Evolutionary conservation across 192 early-diverging fungal genomes (phyloP).

Genomic region (Coemansia furcata): DNA sequence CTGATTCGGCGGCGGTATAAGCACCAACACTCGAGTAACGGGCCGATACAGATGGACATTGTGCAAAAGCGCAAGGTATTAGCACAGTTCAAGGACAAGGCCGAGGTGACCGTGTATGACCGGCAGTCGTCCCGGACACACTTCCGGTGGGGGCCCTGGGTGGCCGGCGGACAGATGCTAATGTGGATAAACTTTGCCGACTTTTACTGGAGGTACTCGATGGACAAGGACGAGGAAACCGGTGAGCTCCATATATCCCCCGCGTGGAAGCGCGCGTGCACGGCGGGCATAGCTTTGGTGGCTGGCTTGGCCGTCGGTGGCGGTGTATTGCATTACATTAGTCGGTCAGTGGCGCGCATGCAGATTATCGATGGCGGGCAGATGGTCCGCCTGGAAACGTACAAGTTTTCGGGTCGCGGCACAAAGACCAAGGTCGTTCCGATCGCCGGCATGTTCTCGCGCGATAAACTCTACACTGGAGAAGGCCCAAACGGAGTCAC

Average conservation of each 20-base stretch:
- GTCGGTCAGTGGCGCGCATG: constrained; percentile 34
- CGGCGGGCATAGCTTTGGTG: constrained; percentile 23
- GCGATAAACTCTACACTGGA: constrained; percentile 36
- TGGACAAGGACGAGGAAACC: constrained; percentile 39
- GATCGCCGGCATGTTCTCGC: constrained; percentile 20
- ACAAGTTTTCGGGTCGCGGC: constrained; percentile 24
- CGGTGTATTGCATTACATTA: constrained; percentile 40
- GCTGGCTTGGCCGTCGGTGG: constrained; percentile 35
- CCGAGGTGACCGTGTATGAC: constrained; percentile 16
- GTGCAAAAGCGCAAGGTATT: constrained; percentile 30
- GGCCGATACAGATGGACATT: constrained; percentile 13
- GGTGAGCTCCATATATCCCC: constrained; percentile 26
- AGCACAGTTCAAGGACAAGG: constrained; percentile 18
- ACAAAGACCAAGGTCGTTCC: constrained; percentile 14
- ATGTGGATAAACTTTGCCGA: constrained; percentile 52
- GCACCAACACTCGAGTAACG: not conserved
- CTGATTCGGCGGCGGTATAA: not conserved
- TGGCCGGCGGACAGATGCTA: constrained; percentile 41
- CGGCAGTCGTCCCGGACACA: constrained; percentile 22
- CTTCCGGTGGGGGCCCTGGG: constrained; percentile 46
- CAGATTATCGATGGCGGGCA: constrained; percentile 17
- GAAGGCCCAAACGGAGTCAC: constrained; percentile 26
- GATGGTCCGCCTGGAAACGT: constrained; percentile 36
- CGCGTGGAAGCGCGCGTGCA: constrained; percentile 37
- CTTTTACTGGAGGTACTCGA: constrained; percentile 48